Evolutionary conservation across 2,329 filamentous ascomycete species (phyloP).

Genomic region (Diaporthe vaccinii): DNA sequence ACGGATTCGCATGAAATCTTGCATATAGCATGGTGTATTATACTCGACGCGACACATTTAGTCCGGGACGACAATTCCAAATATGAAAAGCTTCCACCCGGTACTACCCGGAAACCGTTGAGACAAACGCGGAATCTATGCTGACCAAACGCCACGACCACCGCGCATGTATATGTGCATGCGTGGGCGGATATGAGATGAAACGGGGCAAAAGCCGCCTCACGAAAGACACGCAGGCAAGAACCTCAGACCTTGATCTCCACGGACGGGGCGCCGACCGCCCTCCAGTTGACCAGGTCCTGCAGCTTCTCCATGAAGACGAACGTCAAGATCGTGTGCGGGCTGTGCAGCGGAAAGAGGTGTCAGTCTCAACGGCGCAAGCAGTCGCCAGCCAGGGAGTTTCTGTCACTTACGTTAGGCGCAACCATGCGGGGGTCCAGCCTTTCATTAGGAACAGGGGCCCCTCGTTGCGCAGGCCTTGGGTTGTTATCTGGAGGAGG

Average conservation of each 20-base stretch:
- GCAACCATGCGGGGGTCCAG: conserved; percentile 60
- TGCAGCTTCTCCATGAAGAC: conserved; percentile 61
- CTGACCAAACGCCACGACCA: not conserved
- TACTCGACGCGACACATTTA: not conserved
- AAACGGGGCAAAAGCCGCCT: too few species aligned
- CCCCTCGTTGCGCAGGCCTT: conserved; percentile 55
- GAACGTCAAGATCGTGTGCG: conserved; percentile 61
- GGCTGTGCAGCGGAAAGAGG: conserved; percentile 45
- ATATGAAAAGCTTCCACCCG: not conserved
- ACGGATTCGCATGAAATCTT: not conserved
- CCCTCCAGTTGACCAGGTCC: conserved; percentile 45
- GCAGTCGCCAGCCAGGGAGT: too few species aligned
- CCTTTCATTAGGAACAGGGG: conserved; percentile 60
- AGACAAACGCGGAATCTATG: not conserved
- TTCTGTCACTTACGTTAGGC: conserved; percentile 53
- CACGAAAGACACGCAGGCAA: not conserved
- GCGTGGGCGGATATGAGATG: not conserved
- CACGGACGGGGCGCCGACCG: not conserved
- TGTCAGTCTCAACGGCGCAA: not conserved
- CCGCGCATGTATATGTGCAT: not conserved
- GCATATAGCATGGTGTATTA: conserved; percentile 16
- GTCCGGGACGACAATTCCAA: not conserved
- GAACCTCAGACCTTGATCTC: conserved; percentile 38
- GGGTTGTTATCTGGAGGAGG: conserved; percentile 51
- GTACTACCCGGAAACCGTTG: not conserved